phyloP scores from a whole-genome alignment of 306 rosid genomes.

The Vicia sativa region DNA sequence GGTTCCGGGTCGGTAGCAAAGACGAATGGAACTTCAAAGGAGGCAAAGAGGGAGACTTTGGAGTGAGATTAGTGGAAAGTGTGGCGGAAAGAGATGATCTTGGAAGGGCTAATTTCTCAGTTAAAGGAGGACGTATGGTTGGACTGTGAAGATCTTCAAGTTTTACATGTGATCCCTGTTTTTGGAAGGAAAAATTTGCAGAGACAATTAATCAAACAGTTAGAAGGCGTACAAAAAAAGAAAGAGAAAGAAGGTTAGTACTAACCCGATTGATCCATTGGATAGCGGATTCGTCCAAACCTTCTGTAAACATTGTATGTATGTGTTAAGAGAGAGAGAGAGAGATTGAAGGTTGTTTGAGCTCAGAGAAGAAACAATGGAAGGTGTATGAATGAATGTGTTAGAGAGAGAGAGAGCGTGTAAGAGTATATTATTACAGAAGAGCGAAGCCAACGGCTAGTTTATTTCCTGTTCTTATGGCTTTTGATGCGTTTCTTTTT shows the following conservation, averaged over 20 bases:
- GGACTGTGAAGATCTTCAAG: constrained; percentile 33
- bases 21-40: constrained; percentile 72
- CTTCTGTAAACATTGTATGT: constrained; percentile 89
- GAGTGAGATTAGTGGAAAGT: constrained; percentile 40
- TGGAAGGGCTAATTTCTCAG: constrained; percentile 55
- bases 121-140: constrained; percentile 59
- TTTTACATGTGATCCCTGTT: constrained; percentile 58
- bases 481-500: too few species aligned
- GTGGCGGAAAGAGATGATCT: constrained; percentile 54
- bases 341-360: neutral
- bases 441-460: constrained; percentile 20
- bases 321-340: neutral
- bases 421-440: neutral
- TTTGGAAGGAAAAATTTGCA: too few species aligned
- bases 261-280: constrained; percentile 67
- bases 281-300: constrained; percentile 88
- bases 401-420: neutral
- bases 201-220: too few species aligned
- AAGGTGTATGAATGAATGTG: neutral
- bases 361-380: neutral
- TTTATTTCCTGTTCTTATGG: neutral
- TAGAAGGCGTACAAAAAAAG: neutral
- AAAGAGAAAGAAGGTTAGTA: neutral
- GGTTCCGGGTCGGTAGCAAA: constrained; percentile 55
- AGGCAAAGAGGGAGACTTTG: constrained; percentile 59